phyloP scores from a whole-genome alignment of 495 filamentous ascomycete species.

The Chaetomium cochliodes region DNA sequence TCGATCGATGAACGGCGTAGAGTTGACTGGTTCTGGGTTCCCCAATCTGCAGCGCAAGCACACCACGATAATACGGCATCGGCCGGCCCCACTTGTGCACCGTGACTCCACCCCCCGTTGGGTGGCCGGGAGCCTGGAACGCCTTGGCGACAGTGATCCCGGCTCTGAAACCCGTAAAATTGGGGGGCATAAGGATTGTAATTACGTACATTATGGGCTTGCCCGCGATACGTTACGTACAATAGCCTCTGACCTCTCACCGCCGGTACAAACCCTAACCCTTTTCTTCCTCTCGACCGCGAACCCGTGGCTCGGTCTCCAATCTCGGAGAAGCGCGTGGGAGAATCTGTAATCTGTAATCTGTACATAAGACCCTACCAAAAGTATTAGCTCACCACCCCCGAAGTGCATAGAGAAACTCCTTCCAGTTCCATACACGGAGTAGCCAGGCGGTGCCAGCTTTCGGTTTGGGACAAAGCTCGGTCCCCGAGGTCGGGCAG shows the following conservation, averaged over 20 bases:
- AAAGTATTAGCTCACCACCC: too few species aligned
- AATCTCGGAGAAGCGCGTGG: too few species aligned
- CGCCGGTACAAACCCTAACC: background rate
- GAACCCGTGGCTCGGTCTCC: too few species aligned
- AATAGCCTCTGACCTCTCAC: background rate
- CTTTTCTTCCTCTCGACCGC: background rate
- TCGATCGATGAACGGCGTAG: background rate
- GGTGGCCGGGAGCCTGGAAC: slow-evolving; percentile 7
- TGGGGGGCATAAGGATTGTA: background rate
- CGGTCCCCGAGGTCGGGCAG: too few species aligned
- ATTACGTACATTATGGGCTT: background rate
- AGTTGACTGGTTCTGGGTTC: background rate
- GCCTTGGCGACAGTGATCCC: background rate
- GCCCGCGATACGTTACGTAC: background rate
- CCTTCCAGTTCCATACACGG: too few species aligned
- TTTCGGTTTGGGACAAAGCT: too few species aligned
- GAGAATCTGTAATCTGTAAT: too few species aligned
- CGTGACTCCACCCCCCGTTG: background rate
- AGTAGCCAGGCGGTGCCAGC: too few species aligned
- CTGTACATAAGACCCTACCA: too few species aligned
- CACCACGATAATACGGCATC: background rate
- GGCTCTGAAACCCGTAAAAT: background rate
- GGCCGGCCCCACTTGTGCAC: background rate
- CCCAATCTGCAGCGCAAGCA: background rate
- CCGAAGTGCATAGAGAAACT: too few species aligned